Conservation (phyloP, 2,329 filamentous ascomycete genomes). For the Byssoonygena ceratinophila region DNA sequence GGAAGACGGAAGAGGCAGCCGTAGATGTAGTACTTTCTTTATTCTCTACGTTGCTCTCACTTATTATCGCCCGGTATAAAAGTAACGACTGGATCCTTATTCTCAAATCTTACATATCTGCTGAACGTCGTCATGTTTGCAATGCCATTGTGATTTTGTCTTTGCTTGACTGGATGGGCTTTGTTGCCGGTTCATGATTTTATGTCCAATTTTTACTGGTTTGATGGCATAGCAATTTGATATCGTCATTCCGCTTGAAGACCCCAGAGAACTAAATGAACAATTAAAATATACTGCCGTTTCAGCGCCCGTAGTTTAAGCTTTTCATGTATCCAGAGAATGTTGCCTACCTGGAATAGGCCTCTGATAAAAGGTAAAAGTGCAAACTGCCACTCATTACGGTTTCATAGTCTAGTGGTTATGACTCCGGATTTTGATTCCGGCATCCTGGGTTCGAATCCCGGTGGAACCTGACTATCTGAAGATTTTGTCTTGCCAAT, state of each 20-base stretch:
- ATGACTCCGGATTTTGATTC: slow-evolving; percentile 10
- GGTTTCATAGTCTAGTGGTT: slow-evolving; percentile 9
- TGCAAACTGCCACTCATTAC: not conserved
- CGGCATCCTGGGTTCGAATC: slow-evolving; percentile 9
- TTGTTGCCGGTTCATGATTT: too few species aligned
- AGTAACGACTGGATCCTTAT: slow-evolving; percentile 1
- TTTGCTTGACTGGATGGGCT: not conserved
- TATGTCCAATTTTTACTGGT: not conserved
- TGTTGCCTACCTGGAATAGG: too few species aligned
- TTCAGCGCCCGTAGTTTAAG: too few species aligned
- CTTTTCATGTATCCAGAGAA: too few species aligned
- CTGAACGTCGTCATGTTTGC: not conserved
- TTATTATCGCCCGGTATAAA: not conserved
- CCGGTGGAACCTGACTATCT: slow-evolving; percentile 5
- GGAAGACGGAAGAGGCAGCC: slow-evolving; percentile 96
- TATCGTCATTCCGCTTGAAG: too few species aligned
- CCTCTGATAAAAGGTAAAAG: too few species aligned
- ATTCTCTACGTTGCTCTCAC: not conserved
- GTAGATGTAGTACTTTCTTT: slow-evolving; percentile 41
- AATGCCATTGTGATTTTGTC: not conserved
- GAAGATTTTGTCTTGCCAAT: not conserved
- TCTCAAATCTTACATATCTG: not conserved
- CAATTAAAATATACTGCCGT: too few species aligned
- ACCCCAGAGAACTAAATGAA: too few species aligned
- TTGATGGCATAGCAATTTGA: not conserved